phyloP scores from a whole-genome alignment of 768 basidiomycete species.

The Tricholoma hemisulphureum region DNA sequence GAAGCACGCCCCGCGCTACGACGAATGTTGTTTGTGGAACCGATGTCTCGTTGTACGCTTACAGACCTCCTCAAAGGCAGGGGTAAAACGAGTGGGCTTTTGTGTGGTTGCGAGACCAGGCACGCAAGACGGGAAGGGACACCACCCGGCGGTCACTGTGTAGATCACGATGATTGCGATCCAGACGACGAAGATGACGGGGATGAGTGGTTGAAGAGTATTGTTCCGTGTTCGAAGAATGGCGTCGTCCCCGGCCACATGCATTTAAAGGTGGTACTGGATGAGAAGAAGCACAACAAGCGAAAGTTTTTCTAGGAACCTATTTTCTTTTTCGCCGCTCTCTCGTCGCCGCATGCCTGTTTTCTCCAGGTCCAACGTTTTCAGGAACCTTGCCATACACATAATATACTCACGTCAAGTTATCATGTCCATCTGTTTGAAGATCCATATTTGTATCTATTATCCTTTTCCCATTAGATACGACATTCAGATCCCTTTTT shows the following conservation, averaged over 20 bases:
- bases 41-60: conserved; percentile 84
- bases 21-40: conserved; percentile 92
- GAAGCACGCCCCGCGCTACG: conserved; percentile 88
- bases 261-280: conserved; percentile 71
- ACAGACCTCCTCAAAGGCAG: conserved; percentile 84
- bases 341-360: not conserved
- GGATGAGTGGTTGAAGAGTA: conserved; percentile 83
- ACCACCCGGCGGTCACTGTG: conserved; percentile 47
- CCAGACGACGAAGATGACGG: conserved; percentile 75
- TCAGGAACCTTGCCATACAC: not conserved
- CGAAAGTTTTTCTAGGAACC: conserved; percentile 64
- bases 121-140: conserved; percentile 12
- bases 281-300: conserved; percentile 74
- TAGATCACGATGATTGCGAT: conserved; percentile 64
- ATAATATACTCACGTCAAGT: not conserved
- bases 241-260: conserved; percentile 52
- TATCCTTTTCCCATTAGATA: conserved; percentile 9
- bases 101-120: conserved; percentile 69
- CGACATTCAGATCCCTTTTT: conserved; percentile 1
- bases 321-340: not conserved
- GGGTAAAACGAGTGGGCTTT: conserved; percentile 69
- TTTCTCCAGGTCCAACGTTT: not conserved
- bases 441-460: not conserved
- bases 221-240: conserved; percentile 61
- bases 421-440: conserved; percentile 4